phyloP scores from a whole-genome alignment of 2,329 filamentous ascomycete genomes.

The Colletotrichum eremochloae region DNA sequence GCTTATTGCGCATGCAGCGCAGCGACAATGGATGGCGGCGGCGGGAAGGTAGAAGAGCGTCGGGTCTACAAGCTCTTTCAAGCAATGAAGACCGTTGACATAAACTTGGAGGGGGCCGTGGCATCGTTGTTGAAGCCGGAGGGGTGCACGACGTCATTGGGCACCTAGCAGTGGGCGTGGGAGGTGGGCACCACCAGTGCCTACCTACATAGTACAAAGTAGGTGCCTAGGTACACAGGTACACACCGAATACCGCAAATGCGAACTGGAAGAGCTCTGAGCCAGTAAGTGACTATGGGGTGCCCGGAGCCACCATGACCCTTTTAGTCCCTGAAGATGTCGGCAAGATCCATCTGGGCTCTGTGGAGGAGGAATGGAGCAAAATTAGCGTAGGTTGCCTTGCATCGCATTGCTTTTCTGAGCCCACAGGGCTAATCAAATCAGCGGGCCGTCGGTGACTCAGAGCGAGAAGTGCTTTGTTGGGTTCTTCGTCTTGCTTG shows the following conservation, averaged over 20 bases:
- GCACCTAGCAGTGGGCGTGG: slow-evolving; percentile 34
- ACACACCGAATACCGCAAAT: slow-evolving; percentile 22
- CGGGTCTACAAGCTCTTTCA: slow-evolving; percentile 33
- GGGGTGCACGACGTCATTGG: slow-evolving; percentile 39
- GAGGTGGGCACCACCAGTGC: neutral
- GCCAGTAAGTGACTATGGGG: slow-evolving; percentile 14
- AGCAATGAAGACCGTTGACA: slow-evolving; percentile 35
- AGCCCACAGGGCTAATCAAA: slow-evolving; percentile 12
- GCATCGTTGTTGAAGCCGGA: slow-evolving; percentile 36
- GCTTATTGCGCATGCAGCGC: neutral
- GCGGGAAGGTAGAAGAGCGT: slow-evolving; percentile 33
- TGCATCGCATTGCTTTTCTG: slow-evolving; percentile 16
- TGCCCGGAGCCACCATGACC: slow-evolving; percentile 25
- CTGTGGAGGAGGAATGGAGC: slow-evolving; percentile 23
- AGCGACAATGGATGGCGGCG: neutral
- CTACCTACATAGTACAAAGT: neutral
- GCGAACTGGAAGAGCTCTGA: neutral
- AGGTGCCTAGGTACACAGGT: neutral
- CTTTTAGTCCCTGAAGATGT: slow-evolving; percentile 34
- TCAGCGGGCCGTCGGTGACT: slow-evolving; percentile 27
- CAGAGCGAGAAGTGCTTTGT: slow-evolving; percentile 1
- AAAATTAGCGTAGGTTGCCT: slow-evolving; percentile 11
- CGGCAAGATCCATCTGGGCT: slow-evolving; percentile 41
- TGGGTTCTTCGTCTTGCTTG: slow-evolving; percentile 1
- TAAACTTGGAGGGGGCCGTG: slow-evolving; percentile 39